Evolutionary conservation across 495 filamentous ascomycete genomes (phyloP), one percentile per base, ranked within the genome.

Genomic region (Neurospora sp.): DNA sequence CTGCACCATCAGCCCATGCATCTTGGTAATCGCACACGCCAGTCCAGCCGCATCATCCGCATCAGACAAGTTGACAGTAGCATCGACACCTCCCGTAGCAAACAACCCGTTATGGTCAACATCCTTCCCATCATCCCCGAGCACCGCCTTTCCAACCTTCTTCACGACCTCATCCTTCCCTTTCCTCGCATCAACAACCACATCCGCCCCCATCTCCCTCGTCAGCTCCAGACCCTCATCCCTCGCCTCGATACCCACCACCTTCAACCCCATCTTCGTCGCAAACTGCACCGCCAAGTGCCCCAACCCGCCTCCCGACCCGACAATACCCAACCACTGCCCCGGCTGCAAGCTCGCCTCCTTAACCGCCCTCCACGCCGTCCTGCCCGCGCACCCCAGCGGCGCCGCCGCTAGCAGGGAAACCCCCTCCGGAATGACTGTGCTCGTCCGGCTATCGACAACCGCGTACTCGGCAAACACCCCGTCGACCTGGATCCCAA

Each of bases 251-350:
- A 90, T 78, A 1, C 84, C 89, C 27, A 89, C 80, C 20, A 89
- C 83, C 69, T 78, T 77, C 69, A 89, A 74, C 0, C 88, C 88
- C 74, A 81, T 77, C 20, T 84, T 85, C 72, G 83, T 88, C 9
- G 86, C 86, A 78, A 88, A 88, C 74, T 89, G 88, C 38, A 85
- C 74, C 1, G 82, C 86, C 16, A 89, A 69, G 79, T 90, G 88
- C 1, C 89, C 88, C 18, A 90, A 78, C 14, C 88, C 88, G 20
- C 88, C 88, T n/a, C 88, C 89, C 4, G 83, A 81, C 14, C 88
- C 88, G 2, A 89, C 82, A 44, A 90, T 82, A 4, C 80, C 84
- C 16, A 90, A 40, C 79, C 83, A 85, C 77, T 88, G 79, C 2
- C 87, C 87, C 66, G 75, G 72, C 72, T 78, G 77, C 73, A 89